Conservation (phyloP, 257 asterid species). For the Solanum pinnatisectum region DNA sequence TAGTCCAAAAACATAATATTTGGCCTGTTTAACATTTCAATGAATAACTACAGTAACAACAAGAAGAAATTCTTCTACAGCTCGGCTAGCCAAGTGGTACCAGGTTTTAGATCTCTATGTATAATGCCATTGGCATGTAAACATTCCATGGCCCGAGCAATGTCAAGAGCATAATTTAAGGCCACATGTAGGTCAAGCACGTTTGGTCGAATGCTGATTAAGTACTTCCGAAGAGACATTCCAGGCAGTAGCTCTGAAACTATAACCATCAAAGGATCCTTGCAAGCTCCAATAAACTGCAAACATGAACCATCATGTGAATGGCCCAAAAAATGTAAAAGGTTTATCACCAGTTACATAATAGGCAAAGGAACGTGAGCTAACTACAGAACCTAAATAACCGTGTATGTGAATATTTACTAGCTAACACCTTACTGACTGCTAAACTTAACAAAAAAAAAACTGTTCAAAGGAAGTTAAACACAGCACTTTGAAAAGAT, state of each 20-base stretch:
- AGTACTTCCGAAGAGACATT: constrained; percentile 87
- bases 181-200: constrained; percentile 69
- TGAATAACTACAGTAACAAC: constrained; percentile 2
- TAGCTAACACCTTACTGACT: not conserved
- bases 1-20: not conserved
- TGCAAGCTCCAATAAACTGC: constrained; percentile 99
- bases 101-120: constrained; percentile 96
- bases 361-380: not conserved
- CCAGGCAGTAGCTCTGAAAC: constrained; percentile 92
- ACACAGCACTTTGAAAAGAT: not conserved
- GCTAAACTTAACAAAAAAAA: not conserved
- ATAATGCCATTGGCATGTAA: constrained; percentile 92
- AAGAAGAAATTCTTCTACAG: constrained; percentile 12
- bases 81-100: constrained; percentile 36
- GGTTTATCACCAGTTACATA: not conserved
- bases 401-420: not conserved
- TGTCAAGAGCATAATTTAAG: constrained; percentile 72
- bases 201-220: constrained; percentile 72
- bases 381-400: not conserved
- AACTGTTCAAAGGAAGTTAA: not conserved
- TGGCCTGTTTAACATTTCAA: not conserved
- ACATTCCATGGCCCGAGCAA: constrained; percentile 92
- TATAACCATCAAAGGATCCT: constrained; percentile 95
- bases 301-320: not conserved
- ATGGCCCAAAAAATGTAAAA: not conserved